phyloP scores from a whole-genome alignment of 2,329 filamentous ascomycete genomes.

The Colletotrichum karsti region DNA sequence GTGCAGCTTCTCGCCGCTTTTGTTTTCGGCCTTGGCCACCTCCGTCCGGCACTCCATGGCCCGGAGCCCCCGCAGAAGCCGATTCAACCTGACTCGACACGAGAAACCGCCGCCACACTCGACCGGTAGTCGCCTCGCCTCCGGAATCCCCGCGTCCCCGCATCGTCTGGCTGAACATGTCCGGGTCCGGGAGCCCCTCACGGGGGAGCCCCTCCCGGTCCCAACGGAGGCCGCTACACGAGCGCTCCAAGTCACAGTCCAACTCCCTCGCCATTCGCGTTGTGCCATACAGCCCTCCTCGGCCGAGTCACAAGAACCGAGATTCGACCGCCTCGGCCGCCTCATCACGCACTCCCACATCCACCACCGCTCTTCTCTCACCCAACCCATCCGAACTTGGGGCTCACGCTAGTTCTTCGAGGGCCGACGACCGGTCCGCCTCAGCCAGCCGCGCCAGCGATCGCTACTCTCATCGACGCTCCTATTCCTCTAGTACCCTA shows the following conservation, averaged over 20 bases:
- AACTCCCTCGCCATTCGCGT: conserved; percentile 54
- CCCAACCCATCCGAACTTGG: conserved; percentile 17
- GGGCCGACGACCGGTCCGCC: conserved; percentile 10
- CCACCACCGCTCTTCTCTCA: conserved; percentile 14
- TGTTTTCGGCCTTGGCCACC: background rate
- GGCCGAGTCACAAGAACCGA: conserved; percentile 34
- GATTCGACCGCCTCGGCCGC: conserved; percentile 30
- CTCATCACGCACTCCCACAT: conserved; percentile 21
- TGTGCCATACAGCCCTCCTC: conserved; percentile 58
- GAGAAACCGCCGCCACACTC: background rate
- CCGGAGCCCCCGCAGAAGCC: background rate
- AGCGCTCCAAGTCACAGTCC: conserved; percentile 50
- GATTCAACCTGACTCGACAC: conserved; percentile 24
- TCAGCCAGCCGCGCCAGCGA: conserved; percentile 14
- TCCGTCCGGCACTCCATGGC: conserved; percentile 16
- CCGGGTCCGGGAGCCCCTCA: conserved; percentile 32
- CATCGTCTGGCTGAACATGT: conserved; percentile 34
- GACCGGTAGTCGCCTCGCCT: background rate
- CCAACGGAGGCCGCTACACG: conserved; percentile 45
- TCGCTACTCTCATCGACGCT: conserved; percentile 19
- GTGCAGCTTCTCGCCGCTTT: background rate
- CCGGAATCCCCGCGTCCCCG: background rate
- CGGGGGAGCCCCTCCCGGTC: conserved; percentile 32
- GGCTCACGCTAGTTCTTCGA: background rate
- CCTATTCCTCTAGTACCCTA: conserved; percentile 36